Base-by-base conservation (phyloP, 805 yeast genomes). In the Pichia sporocuriosa region DNA sequence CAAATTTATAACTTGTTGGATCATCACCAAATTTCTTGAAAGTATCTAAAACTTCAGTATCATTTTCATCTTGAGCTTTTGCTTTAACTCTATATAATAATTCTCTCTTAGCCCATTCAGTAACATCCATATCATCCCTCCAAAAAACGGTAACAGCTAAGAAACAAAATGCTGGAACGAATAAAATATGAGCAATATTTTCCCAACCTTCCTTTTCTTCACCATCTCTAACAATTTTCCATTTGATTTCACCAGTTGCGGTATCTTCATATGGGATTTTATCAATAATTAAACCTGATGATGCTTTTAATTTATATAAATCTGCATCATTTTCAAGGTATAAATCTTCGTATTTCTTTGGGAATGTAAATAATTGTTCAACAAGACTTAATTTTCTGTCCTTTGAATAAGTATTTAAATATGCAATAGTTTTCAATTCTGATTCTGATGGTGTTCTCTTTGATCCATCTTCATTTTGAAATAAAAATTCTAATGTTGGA, bases 191-290 rank as follows among this genome's bases (percentile, higher is more conserved):
- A 54, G 80, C 78, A 42, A 84, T 69, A 49, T 69, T 68, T 59
- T 86, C 95, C 95, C 95, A 85, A 37, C 94, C 94, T 66, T 85
- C 94, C 57, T 78, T 79, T 54, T 74, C 78, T 40, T 80, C 75
- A 12, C 59, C 62, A 57, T 78, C 87, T 48, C 93, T 72, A 35
- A 86, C 78, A 43, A 84, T 66, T 53, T 77, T 73, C 94, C 93
- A 85, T 55, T 79, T 77, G 54, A 84, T 73, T 54, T 79, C 82
- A 28, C 95, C 95, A 15, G 85, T 79, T 30, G 77, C 68, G 32
- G 82, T 79, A 62, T 83, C 93, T 63, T 80, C 84, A 59, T 76
- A 84, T 33, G 95, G 95, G 45, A 85, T 76, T 65, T 85, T 85
- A 61, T 85, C 95, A 50, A 86, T 72, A 53, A 85, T 81, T 53